Conservation (phyloP, 805 yeast genomes). For the Metschnikowia proteae region DNA sequence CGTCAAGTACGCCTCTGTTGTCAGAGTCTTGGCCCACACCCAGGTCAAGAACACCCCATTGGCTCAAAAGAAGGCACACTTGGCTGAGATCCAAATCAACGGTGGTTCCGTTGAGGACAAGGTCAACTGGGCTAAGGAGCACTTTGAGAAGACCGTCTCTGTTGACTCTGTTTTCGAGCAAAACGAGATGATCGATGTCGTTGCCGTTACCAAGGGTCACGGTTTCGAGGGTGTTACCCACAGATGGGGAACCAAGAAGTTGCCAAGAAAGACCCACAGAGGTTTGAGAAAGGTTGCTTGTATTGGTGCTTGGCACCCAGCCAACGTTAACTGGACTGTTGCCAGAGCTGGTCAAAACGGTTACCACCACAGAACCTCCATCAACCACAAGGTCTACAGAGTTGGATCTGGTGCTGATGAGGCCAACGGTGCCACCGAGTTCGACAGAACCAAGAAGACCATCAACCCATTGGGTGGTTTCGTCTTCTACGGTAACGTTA, state of each 20-base stretch:
- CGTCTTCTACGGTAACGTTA: conserved; percentile 97
- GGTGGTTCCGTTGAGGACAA: conserved; percentile 98
- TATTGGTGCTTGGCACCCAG: conserved; percentile 99
- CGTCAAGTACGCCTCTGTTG: conserved; percentile 96
- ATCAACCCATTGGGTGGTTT: conserved; percentile 99
- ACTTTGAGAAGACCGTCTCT: conserved; percentile 97
- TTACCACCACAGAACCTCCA: conserved; percentile 99
- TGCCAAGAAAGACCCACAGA: conserved; percentile 99
- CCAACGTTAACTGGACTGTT: conserved; percentile 98
- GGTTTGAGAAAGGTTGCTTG: conserved; percentile 99
- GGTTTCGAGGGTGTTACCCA: conserved; percentile 99
- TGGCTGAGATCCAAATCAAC: conserved; percentile 99
- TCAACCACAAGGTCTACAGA: conserved; percentile 99
- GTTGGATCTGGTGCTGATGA: conserved; percentile 96
- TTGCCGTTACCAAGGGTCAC: conserved; percentile 99
- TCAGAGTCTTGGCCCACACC: conserved; percentile 99
- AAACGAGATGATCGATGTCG: conserved; percentile 97
- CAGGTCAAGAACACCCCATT: conserved; percentile 99
- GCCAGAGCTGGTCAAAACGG: conserved; percentile 99
- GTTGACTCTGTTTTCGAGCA: conserved; percentile 97
- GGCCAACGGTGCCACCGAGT: conserved; percentile 90
- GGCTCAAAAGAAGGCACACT: conserved; percentile 98
- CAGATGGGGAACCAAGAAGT: conserved; percentile 99
- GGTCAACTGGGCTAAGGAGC: conserved; percentile 98
- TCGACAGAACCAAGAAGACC: conserved; percentile 99